Evolutionary conservation across 176 grass and related monocot genomes (phyloP).

Genomic region (Zizania latifolia): DNA sequence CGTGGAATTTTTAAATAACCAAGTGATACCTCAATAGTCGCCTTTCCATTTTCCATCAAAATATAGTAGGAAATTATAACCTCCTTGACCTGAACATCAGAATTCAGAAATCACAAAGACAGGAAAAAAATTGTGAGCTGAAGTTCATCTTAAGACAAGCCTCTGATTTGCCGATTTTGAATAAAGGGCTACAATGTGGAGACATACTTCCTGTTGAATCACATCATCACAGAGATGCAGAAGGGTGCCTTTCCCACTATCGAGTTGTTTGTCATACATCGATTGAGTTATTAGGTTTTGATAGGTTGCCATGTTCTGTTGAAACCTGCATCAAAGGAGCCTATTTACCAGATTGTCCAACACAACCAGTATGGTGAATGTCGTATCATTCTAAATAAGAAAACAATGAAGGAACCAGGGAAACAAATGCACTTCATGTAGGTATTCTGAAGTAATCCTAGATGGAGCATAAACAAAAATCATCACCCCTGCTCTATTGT

Average conservation of each 20-base stretch:
- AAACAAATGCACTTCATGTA: slow-evolving; percentile 15
- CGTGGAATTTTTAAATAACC: neutral
- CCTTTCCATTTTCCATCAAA: slow-evolving; percentile 98
- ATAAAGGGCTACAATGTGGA: slow-evolving; percentile 2
- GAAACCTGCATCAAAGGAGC: slow-evolving; percentile 61
- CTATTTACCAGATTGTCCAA: neutral
- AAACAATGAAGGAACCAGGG: neutral
- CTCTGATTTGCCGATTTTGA: neutral
- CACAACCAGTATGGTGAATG: slow-evolving; percentile 3
- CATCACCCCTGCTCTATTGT: neutral
- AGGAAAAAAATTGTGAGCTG: slow-evolving; percentile 16
- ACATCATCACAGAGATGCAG: slow-evolving; percentile 94
- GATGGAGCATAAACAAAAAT: neutral
- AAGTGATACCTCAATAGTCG: slow-evolving; percentile 56
- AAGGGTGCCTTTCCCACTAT: slow-evolving; percentile 94
- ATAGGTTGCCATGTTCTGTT: slow-evolving; percentile 94
- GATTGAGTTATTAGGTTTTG: slow-evolving; percentile 94
- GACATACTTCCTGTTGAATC: slow-evolving; percentile 92
- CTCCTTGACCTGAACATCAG: slow-evolving; percentile 73
- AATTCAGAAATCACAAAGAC: slow-evolving; percentile 23
- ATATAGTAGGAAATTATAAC: slow-evolving; percentile 97
- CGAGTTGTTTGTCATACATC: slow-evolving; percentile 99
- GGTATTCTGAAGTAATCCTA: neutral
- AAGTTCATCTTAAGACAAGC: neutral
- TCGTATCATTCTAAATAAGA: neutral